Evolutionary conservation across 345 rosid species (phyloP).

Genomic region (Brassica juncea): DNA sequence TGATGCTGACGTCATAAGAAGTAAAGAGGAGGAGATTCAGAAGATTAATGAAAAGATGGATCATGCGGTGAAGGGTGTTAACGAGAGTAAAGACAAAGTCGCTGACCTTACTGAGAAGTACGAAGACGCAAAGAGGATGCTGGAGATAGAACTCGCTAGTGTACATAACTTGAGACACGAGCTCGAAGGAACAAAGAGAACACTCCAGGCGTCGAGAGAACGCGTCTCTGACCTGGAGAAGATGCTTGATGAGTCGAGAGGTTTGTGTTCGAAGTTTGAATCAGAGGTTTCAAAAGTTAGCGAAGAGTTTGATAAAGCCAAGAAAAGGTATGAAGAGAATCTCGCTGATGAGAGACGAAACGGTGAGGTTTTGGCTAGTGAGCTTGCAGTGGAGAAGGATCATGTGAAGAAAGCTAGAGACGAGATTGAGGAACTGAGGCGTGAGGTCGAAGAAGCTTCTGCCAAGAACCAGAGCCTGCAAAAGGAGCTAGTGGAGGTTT

Average conservation of each 20-base stretch:
- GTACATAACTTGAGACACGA: conserved; percentile 58
- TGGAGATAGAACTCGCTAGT: conserved; percentile 50
- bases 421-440: not conserved
- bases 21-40: conserved; percentile 16
- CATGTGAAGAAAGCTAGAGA: not conserved
- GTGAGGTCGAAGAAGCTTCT: not conserved
- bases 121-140: conserved; percentile 52
- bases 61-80: conserved; percentile 44
- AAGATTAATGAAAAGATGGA: conserved; percentile 57
- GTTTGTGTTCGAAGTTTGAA: conserved; percentile 47
- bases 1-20: conserved; percentile 53
- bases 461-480: not conserved
- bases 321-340: not conserved
- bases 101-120: conserved; percentile 56
- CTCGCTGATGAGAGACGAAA: not conserved
- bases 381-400: not conserved
- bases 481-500: conserved; percentile 6
- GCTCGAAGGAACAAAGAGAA: conserved; percentile 48
- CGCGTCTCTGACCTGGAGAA: conserved; percentile 59
- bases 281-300: not conserved
- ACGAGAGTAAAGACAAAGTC: conserved; percentile 44
- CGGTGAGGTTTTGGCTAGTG: not conserved
- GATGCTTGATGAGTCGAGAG: conserved; percentile 54
- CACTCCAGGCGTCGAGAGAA: conserved; percentile 50
- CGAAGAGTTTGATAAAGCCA: not conserved